Evolutionary conservation across 83 land plant species (phyloP), one percentile per base, ranked within the genome.

Genomic region (Diphasiastrum complanatum): DNA sequence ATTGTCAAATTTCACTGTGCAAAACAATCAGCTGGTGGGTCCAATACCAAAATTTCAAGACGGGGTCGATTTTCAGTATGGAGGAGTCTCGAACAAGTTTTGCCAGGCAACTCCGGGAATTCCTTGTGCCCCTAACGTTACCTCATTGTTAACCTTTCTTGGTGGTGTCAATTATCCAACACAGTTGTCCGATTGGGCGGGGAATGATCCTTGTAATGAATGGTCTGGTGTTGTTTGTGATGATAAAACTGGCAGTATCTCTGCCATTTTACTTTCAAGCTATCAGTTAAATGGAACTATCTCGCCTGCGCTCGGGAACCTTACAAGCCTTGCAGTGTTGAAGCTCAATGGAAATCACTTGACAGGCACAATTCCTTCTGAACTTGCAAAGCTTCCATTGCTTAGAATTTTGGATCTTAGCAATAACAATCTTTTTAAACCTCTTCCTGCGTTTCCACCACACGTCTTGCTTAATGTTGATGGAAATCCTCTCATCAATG

Each of bases 161-260:
- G 73, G 52, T 31, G 73, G 51, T 6, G 52, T 85, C 53, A 70
- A 74, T 63, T 89, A 78, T 56, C 96, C 91, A 16, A 36, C 43
- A 28, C 68, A 85, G 31, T 73, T 73, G 25, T 5, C 33, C 19
- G 47, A 71, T 4, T 89, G 96, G 96, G 33, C 57, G 3, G 96
- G 96, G 23, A 89, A 85, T 71, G 43, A 81, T 65, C 87, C 96
- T 0, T 89, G 96, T 43, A 28, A 18, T 33, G 50, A 50, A 10
- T 82, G 89, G 95, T 8, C 63, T 0, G 91, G 96, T 28, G 34
- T 85, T 16, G 32, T 24, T 5, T 89, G 96, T 61, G 45, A 49
- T 47, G 8, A 23, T 0, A 27, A 32, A 14, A 6, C 59, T 16
- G 28, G 40, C 0, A 48, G 57, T 12, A 76, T 85, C 18, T 34